These are phyloP conservation scores for Lodderomyces theae DNA, from an alignment of 1,139 yeast species.

Conservation along the genomic window DNA sequence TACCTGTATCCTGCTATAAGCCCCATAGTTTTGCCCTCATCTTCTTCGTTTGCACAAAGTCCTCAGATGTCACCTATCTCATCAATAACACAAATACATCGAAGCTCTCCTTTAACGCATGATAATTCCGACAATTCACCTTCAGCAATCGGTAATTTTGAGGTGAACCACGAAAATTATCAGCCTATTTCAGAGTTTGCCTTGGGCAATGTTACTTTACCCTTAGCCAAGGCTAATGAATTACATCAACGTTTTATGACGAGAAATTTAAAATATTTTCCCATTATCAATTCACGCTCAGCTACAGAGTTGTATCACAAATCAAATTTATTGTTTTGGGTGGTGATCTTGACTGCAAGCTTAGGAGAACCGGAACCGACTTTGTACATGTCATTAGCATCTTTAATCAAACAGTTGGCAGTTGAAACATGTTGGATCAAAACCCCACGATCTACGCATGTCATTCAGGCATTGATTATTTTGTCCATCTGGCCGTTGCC, in stretches of 20 bases:
- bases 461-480: slow-evolving; percentile 81
- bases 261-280: slow-evolving; percentile 72
- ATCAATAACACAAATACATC: slow-evolving; percentile 12
- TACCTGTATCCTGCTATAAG: slow-evolving; percentile 14
- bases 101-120: slow-evolving; percentile 10
- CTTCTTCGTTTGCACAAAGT: neutral
- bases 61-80: slow-evolving; percentile 12
- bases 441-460: slow-evolving; percentile 92
- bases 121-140: slow-evolving; percentile 29
- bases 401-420: slow-evolving; percentile 80
- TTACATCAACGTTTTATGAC: slow-evolving; percentile 67
- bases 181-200: slow-evolving; percentile 50
- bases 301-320: slow-evolving; percentile 80
- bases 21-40: slow-evolving; percentile 6
- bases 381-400: slow-evolving; percentile 70
- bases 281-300: slow-evolving; percentile 67
- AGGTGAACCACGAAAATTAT: slow-evolving; percentile 8
- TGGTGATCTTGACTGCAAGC: slow-evolving; percentile 83
- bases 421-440: slow-evolving; percentile 92
- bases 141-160: slow-evolving; percentile 16
- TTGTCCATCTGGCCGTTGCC: slow-evolving; percentile 92
- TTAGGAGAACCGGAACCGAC: slow-evolving; percentile 86
- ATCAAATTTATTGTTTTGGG: slow-evolving; percentile 86
- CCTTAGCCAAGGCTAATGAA: slow-evolving; percentile 65
- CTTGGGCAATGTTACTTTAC: slow-evolving; percentile 69